Percentiles rank a stretch among this genome's conserved stretches.
These are phyloP conservation scores for Aspergillus quadrilineatus DNA, from an alignment of 2,329 filamentous ascomycete genomes.

Conservation along the genomic window DNA sequence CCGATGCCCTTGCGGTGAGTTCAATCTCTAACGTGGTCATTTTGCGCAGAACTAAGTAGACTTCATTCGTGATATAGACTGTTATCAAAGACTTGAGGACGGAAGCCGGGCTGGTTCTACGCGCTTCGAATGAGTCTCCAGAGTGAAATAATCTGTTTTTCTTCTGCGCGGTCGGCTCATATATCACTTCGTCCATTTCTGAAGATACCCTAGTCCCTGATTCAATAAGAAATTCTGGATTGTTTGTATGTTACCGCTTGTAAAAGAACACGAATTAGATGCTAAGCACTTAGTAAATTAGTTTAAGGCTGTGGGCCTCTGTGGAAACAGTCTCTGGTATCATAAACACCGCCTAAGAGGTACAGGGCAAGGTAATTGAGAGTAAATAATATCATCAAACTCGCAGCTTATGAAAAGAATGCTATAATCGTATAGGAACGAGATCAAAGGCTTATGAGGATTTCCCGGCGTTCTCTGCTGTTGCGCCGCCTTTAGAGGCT, in stretches of 20 bases:
- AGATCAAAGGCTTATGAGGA: conserved; percentile 17
- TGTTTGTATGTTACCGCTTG: not conserved
- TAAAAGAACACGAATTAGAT: not conserved
- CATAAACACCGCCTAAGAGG: conserved; percentile 18
- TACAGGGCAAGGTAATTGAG: conserved; percentile 9
- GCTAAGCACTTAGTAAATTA: not conserved
- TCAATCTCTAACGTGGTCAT: not conserved
- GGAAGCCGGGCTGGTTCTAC: conserved; percentile 35
- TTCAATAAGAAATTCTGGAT: conserved; percentile 2
- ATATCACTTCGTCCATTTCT: conserved; percentile 5
- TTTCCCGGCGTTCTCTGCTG: conserved; percentile 29
- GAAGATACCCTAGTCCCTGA: conserved; percentile 19
- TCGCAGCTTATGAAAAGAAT: not conserved
- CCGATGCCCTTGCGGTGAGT: conserved; percentile 87
- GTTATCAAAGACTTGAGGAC: conserved; percentile 49
- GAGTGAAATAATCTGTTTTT: conserved; percentile 12
- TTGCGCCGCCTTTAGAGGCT: conserved; percentile 26
- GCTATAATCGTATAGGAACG: not conserved
- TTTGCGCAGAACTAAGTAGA: not conserved
- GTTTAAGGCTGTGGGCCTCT: conserved; percentile 3
- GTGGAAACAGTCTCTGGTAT: conserved; percentile 24
- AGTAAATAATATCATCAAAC: not conserved
- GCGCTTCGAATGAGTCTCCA: conserved; percentile 21
- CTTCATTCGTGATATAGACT: conserved; percentile 30
- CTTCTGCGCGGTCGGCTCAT: conserved; percentile 1